These are phyloP conservation scores for Aotearoamyces nothofagi DNA, from an alignment of 2,329 filamentous ascomycete genomes.

Conservation along the genomic window DNA sequence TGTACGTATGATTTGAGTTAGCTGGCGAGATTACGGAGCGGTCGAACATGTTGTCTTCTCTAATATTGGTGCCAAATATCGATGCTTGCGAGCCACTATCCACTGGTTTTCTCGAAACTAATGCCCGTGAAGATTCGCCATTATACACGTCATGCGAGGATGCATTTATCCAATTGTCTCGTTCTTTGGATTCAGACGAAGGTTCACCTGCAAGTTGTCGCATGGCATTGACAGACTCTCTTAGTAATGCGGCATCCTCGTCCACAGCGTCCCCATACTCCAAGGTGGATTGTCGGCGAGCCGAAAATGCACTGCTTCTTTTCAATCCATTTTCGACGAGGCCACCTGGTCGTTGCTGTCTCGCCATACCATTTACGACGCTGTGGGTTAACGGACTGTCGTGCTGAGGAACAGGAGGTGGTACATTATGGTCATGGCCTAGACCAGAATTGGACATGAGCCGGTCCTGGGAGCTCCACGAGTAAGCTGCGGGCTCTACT, in stretches of 20 bases:
- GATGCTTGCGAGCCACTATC: not conserved
- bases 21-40: constrained; percentile 14
- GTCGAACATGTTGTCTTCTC: constrained; percentile 18
- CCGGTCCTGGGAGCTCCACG: constrained; percentile 18
- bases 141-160: too few species aligned
- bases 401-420: constrained; percentile 13
- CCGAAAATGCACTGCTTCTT: constrained; percentile 15
- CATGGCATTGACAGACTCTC: constrained; percentile 17
- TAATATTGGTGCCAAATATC: too few species aligned
- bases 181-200: constrained; percentile 5
- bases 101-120: too few species aligned
- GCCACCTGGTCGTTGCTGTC: constrained; percentile 8
- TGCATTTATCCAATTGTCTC: constrained; percentile 11
- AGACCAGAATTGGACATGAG: constrained; percentile 16
- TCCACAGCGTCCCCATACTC: constrained; percentile 15
- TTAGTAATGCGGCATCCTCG: constrained; percentile 18
- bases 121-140: too few species aligned
- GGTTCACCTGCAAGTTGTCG: constrained; percentile 7
- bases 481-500: constrained; percentile 15
- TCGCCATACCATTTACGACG: constrained; percentile 5
- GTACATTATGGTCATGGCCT: too few species aligned
- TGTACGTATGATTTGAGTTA: constrained; percentile 14
- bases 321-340: constrained; percentile 11
- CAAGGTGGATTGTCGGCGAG: constrained; percentile 13
- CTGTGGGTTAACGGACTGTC: constrained; percentile 2